A percentile compares a stretch with the other conserved stretches of the same genome.
Evolutionary conservation across 1,284 basidiomycete genomes (phyloP).

Genomic region (Fistulinella cinereoalba): DNA sequence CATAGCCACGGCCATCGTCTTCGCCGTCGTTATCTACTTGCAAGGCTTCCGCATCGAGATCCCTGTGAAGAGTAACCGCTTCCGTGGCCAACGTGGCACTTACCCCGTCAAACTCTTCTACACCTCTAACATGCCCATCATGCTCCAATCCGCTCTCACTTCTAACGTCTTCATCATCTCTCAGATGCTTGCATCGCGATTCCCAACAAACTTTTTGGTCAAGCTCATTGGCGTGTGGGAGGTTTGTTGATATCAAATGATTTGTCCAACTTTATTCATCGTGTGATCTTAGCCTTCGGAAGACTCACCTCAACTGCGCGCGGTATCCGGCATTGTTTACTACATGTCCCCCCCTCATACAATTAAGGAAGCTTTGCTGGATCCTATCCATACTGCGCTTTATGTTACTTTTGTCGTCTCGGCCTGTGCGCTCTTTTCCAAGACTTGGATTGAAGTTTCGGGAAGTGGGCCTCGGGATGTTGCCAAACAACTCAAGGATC

Average conservation of each 20-base stretch:
- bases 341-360: constrained; percentile 98
- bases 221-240: constrained; percentile 95
- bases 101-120: constrained; percentile 99
- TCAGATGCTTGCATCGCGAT: constrained; percentile 91
- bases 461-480: constrained; percentile 94
- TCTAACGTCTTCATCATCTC: constrained; percentile 95
- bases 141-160: constrained; percentile 94
- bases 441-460: constrained; percentile 99
- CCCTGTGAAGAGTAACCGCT: constrained; percentile 95
- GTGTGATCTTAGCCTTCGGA: constrained; percentile 68
- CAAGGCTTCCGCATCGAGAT: constrained; percentile 99
- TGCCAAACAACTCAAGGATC: constrained; percentile 98
- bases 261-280: background rate
- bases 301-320: constrained; percentile 89
- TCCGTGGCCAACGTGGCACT: constrained; percentile 91
- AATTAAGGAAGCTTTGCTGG: constrained; percentile 80
- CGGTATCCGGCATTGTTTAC: constrained; percentile 92
- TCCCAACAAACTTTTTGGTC: constrained; percentile 91
- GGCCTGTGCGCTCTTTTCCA: constrained; percentile 96
- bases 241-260: constrained; percentile 47
- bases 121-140: constrained; percentile 99
- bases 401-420: constrained; percentile 93
- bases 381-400: constrained; percentile 91
- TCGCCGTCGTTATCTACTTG: constrained; percentile 95
- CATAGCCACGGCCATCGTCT: constrained; percentile 88